These are phyloP conservation scores for Colletotrichum sp. DNA, from an alignment of 2,329 filamentous ascomycete genomes.

Conservation along the genomic window DNA sequence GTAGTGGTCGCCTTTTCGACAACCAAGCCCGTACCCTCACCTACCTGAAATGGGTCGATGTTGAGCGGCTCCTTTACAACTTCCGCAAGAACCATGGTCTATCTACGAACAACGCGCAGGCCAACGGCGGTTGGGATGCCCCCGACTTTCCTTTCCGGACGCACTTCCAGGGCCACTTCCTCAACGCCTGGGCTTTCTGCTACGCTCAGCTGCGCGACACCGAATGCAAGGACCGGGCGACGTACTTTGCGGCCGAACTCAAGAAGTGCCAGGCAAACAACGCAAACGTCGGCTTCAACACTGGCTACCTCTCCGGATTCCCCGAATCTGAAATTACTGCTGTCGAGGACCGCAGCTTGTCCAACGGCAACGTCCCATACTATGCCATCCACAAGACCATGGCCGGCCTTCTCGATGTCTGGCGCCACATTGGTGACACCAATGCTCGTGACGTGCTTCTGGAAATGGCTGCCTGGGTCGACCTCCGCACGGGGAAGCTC, in stretches of 20 bases:
- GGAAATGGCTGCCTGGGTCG: slow-evolving; percentile 52
- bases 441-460: slow-evolving; percentile 49
- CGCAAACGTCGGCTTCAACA: slow-evolving; percentile 42
- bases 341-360: slow-evolving; percentile 47
- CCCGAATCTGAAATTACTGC: slow-evolving; percentile 54
- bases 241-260: slow-evolving; percentile 49
- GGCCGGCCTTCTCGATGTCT: slow-evolving; percentile 55
- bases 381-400: slow-evolving; percentile 61
- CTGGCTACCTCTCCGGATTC: slow-evolving; percentile 56
- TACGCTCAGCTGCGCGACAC: slow-evolving; percentile 47
- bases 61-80: slow-evolving; percentile 52
- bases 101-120: slow-evolving; percentile 47
- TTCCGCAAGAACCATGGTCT: slow-evolving; percentile 52
- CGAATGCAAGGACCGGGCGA: slow-evolving; percentile 49
- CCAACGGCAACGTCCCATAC: slow-evolving; percentile 57
- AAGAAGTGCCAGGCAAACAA: slow-evolving; percentile 59
- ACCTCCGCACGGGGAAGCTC: slow-evolving; percentile 47
- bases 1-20: slow-evolving; percentile 42
- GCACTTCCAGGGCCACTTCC: slow-evolving; percentile 56
- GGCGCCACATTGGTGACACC: slow-evolving; percentile 46
- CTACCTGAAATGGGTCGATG: slow-evolving; percentile 50
- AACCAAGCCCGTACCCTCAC: slow-evolving; percentile 52
- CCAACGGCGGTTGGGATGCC: slow-evolving; percentile 59
- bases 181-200: slow-evolving; percentile 56
- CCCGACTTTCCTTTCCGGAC: slow-evolving; percentile 58